A percentile compares a stretch with the other conserved stretches of the same genome.
Conservation (phyloP, 441 rosid genomes). For the Dalechampia spathulata region DNA sequence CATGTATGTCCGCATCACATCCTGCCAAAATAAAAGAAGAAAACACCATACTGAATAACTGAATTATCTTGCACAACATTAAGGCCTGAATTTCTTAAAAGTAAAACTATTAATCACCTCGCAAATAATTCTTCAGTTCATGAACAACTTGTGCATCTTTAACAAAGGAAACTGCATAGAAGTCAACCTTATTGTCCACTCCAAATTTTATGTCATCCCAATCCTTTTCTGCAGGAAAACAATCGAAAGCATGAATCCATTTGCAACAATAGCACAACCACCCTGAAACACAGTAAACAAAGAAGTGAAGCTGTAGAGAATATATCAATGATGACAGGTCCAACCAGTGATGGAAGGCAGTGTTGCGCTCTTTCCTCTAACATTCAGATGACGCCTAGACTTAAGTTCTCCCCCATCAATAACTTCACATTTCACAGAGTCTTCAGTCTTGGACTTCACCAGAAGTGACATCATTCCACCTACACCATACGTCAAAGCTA, state of each 20-base stretch:
- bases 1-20: slow-evolving; percentile 83
- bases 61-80: neutral
- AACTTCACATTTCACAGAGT: slow-evolving; percentile 90
- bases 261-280: neutral
- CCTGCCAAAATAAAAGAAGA: slow-evolving; percentile 53
- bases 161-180: slow-evolving; percentile 94
- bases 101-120: too few relatives aligned
- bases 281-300: neutral
- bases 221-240: slow-evolving; percentile 74
- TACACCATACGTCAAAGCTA: slow-evolving; percentile 23
- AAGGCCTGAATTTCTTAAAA: too few relatives aligned
- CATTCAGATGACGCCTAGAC: slow-evolving; percentile 95
- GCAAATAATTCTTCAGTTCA: slow-evolving; percentile 97
- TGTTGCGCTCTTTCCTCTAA: slow-evolving; percentile 95
- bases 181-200: slow-evolving; percentile 87
- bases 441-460: slow-evolving; percentile 92
- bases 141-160: slow-evolving; percentile 96
- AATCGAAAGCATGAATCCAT: slow-evolving; percentile 4
- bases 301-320: neutral
- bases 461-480: slow-evolving; percentile 98
- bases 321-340: slow-evolving; percentile 11
- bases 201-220: slow-evolving; percentile 99
- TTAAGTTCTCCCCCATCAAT: slow-evolving; percentile 99
- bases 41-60: slow-evolving; percentile 14
- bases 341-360: slow-evolving; percentile 95